Percentiles rank a stretch among this genome's conserved stretches.
Conservation (phyloP, 331 rosid genomes). For the Rosa hybrid region DNA sequence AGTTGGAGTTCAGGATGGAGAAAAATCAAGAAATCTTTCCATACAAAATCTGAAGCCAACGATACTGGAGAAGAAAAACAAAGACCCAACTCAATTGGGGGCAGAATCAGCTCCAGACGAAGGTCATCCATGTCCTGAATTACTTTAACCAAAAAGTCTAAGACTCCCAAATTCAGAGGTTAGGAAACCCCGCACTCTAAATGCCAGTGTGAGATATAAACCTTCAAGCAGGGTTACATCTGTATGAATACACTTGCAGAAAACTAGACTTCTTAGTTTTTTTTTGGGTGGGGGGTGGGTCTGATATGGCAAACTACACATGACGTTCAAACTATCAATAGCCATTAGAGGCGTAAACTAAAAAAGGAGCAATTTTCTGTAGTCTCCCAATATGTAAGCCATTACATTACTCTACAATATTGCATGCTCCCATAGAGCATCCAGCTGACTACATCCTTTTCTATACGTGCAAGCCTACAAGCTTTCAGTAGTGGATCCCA, state of each 20-base stretch:
- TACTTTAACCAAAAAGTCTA: constrained; percentile 9
- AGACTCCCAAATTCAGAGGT: background rate
- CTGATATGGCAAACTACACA: background rate
- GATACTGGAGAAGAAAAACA: constrained; percentile 43
- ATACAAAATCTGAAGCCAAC: constrained; percentile 51
- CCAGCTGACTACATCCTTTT: background rate
- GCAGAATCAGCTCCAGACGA: constrained; percentile 38
- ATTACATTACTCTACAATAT: background rate
- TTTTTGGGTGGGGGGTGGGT: background rate
- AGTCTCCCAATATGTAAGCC: background rate
- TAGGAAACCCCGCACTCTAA: constrained; percentile 7
- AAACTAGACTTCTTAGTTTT: background rate
- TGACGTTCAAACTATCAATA: background rate
- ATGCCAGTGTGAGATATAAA: constrained; percentile 8
- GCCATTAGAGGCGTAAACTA: background rate
- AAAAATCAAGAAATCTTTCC: constrained; percentile 75
- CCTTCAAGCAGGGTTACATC: background rate
- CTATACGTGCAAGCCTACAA: background rate
- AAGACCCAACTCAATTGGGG: constrained; percentile 29
- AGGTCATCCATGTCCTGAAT: constrained; percentile 60
- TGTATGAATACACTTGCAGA: background rate
- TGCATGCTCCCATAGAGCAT: background rate
- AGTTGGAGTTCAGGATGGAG: constrained; percentile 72
- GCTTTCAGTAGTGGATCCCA: background rate
- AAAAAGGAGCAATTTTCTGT: background rate